These are phyloP conservation scores for Raphanus hybrid DNA, from an alignment of 441 rosid species.

Conservation along the genomic window DNA sequence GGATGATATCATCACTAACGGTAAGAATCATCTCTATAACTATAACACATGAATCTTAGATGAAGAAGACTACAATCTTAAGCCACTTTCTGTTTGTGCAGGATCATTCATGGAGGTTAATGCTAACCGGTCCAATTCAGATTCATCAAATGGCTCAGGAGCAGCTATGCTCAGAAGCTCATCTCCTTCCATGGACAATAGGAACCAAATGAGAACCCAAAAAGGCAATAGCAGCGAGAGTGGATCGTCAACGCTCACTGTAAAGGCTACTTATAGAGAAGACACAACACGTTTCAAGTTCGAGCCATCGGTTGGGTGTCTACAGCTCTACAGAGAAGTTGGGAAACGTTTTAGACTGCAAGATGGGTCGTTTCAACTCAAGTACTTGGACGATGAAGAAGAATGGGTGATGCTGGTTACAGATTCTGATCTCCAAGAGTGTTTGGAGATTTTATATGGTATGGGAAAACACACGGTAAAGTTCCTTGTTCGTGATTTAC, in stretches of 20 bases:
- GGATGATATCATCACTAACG: conserved; percentile 17
- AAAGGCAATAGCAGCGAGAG: conserved; percentile 41
- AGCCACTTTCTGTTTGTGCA: conserved; percentile 36
- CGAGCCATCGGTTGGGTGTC: conserved; percentile 60
- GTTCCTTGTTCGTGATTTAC: conserved; percentile 70
- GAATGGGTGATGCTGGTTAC: conserved; percentile 90
- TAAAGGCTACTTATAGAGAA: conserved; percentile 76
- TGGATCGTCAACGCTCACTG: conserved; percentile 52
- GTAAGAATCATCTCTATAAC: conserved; percentile 27
- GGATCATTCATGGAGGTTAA: conserved; percentile 39
- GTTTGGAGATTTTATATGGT: conserved; percentile 68
- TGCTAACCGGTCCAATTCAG: conserved; percentile 52
- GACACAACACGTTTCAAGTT: conserved; percentile 83
- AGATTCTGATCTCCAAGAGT: conserved; percentile 86
- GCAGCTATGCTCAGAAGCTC: conserved; percentile 56
- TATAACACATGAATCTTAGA: not conserved
- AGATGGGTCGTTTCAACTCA: conserved; percentile 74
- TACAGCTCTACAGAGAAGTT: conserved; percentile 76
- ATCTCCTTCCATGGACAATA: conserved; percentile 60
- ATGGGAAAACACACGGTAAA: conserved; percentile 60
- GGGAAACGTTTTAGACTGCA: conserved; percentile 70
- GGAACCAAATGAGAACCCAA: conserved; percentile 45
- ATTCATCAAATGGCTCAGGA: conserved; percentile 65
- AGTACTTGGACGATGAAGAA: conserved; percentile 88
- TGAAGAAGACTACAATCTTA: conserved; percentile 21